Evolutionary conservation across 139 green algal genomes (phyloP).

Genomic region (Chlamydomonas asymmetrica): DNA sequence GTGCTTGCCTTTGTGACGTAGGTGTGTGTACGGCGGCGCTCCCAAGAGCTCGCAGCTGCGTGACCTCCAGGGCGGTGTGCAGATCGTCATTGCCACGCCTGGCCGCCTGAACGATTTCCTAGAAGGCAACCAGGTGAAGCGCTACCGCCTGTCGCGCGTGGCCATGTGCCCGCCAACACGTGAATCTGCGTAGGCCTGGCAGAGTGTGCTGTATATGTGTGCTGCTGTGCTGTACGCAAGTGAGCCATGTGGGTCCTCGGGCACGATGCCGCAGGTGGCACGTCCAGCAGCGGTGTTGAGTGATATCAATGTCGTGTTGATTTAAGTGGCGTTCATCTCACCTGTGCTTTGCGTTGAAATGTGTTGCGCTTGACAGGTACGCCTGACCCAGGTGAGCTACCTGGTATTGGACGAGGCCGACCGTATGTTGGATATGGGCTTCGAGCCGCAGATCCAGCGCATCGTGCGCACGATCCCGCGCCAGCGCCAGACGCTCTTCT

Average conservation of each 20-base stretch:
- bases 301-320: too few species aligned
- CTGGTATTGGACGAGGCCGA: slow-evolving; percentile 97
- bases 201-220: too few species aligned
- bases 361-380: too few species aligned
- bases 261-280: too few species aligned
- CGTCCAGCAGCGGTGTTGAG: neutral
- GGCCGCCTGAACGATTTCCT: slow-evolving; percentile 94
- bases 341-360: neutral
- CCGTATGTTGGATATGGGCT: slow-evolving; percentile 98
- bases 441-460: slow-evolving; percentile 92
- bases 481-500: slow-evolving; percentile 91
- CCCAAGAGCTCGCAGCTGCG: slow-evolving; percentile 85
- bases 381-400: slow-evolving; percentile 82
- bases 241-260: too few species aligned
- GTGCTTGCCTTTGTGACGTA: slow-evolving; percentile 16
- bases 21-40: slow-evolving; percentile 86
- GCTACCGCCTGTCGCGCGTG: too few species aligned
- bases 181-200: too few species aligned
- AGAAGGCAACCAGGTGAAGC: slow-evolving; percentile 67
- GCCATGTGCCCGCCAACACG: too few species aligned
- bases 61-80: slow-evolving; percentile 72
- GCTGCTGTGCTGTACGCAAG: too few species aligned
- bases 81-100: slow-evolving; percentile 90
- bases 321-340: neutral
- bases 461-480: slow-evolving; percentile 71